These are phyloP conservation scores for Rhododendron griersonianum DNA, from an alignment of 148 eudicot genomes.

Conservation along the genomic window DNA sequence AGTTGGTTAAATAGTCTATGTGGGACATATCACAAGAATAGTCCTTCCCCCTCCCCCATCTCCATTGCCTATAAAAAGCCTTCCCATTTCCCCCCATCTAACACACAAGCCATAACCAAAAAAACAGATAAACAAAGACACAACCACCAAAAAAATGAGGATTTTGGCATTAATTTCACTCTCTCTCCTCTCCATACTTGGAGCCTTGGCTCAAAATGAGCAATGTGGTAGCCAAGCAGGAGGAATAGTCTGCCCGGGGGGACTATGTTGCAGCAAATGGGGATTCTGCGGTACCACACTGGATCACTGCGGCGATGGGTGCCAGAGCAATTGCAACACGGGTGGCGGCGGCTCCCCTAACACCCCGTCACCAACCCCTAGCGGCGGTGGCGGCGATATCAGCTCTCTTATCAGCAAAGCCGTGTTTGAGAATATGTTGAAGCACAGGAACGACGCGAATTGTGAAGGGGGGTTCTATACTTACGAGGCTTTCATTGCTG, in stretches of 20 bases:
- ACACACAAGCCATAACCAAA: not conserved
- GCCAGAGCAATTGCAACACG: not conserved
- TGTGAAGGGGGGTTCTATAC: constrained; percentile 42
- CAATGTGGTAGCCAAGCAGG: constrained; percentile 17
- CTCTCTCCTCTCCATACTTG: not conserved
- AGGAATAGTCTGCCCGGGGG: not conserved
- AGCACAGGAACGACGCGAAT: constrained; percentile 16
- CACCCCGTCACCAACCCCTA: not conserved
- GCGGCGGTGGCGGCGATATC: constrained; percentile 2
- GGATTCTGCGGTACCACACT: constrained; percentile 14
- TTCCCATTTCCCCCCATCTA: not conserved
- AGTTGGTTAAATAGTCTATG: too few species aligned
- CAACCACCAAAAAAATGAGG: not conserved
- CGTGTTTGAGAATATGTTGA: not conserved
- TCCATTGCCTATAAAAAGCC: not conserved
- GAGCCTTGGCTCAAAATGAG: not conserved
- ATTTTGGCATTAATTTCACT: not conserved
- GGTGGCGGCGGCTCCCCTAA: not conserved
- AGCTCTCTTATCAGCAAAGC: not conserved
- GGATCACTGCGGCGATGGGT: not conserved
- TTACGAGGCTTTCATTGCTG: constrained; percentile 43
- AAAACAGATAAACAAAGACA: too few species aligned
- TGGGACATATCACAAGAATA: too few species aligned
- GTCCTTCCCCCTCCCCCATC: too few species aligned
- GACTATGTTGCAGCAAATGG: constrained; percentile 11